These are phyloP conservation scores for Macrophomina tecta DNA, from an alignment of 2,329 filamentous ascomycete genomes.

Conservation along the genomic window DNA sequence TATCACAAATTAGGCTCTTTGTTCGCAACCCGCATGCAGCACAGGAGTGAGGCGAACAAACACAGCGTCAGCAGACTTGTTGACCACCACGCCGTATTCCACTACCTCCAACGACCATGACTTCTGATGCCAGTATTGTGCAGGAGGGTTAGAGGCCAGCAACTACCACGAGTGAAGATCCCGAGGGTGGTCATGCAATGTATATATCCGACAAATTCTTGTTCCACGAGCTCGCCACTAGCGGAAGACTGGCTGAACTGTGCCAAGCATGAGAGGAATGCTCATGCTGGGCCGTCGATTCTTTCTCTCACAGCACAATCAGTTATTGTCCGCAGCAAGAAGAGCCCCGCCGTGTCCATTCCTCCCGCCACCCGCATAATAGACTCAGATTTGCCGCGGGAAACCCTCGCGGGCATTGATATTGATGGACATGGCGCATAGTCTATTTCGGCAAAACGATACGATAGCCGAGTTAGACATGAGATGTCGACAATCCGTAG, in stretches of 20 bases:
- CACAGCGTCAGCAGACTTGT: background rate
- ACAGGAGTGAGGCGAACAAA: background rate
- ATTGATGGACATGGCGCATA: background rate
- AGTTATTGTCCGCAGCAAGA: background rate
- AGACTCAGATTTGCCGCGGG: background rate
- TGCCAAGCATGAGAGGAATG: background rate
- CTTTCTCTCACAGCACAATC: background rate
- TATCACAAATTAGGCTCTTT: background rate
- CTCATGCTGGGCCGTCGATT: background rate
- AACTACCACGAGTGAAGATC: background rate
- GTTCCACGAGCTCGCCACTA: background rate
- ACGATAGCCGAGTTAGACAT: too few relatives aligned
- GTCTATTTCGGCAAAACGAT: too few relatives aligned
- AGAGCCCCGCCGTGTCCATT: background rate
- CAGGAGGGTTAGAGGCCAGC: too few relatives aligned
- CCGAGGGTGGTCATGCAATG: too few relatives aligned
- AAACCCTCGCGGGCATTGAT: background rate
- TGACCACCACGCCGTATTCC: too few relatives aligned
- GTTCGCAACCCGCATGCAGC: conserved; percentile 18
- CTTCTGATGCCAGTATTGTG: too few relatives aligned
- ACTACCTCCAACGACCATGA: too few relatives aligned
- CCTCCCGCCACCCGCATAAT: background rate
- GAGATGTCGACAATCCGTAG: too few relatives aligned
- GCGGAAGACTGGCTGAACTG: background rate
- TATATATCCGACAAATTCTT: background rate